A percentile compares a stretch with the other conserved stretches of the same genome.
Evolutionary conservation across 2,329 filamentous ascomycete genomes (phyloP).

Genomic region (Apiospora arundinis): DNA sequence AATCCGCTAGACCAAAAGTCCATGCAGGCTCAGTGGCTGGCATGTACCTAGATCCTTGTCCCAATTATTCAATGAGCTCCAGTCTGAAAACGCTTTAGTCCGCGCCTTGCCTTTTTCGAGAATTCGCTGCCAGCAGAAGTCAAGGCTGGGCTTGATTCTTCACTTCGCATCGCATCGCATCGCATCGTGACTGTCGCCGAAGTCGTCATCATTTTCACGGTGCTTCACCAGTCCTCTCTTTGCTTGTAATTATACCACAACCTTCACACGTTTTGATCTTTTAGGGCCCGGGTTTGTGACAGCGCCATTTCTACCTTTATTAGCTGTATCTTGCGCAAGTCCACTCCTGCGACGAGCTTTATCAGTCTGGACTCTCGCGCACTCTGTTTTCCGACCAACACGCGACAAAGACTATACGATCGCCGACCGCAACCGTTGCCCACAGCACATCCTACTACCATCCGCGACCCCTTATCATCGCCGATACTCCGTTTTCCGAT

Average conservation of each 20-base stretch:
- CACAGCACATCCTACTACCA: not conserved
- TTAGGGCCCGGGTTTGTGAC: not conserved
- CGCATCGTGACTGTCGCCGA: conserved; percentile 10
- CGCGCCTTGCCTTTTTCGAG: conserved; percentile 15
- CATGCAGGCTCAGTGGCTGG: conserved; percentile 3
- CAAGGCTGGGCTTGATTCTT: conserved; percentile 17
- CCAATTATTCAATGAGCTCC: not conserved
- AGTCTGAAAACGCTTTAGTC: conserved; percentile 17
- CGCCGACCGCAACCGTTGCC: not conserved
- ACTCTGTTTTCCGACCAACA: not conserved
- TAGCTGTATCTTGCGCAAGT: not conserved
- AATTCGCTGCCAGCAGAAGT: not conserved
- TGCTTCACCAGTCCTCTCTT: not conserved
- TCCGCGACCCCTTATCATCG: not conserved
- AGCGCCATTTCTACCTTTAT: not conserved
- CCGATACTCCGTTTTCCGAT: not conserved
- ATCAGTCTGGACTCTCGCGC: not conserved
- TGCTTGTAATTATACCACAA: conserved; percentile 9
- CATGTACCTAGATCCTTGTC: conserved; percentile 17
- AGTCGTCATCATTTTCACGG: not conserved
- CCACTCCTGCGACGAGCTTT: conserved; percentile 12
- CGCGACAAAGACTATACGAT: not conserved
- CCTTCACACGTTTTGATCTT: not conserved
- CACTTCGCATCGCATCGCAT: not conserved
- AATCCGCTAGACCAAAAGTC: not conserved